phyloP scores from a whole-genome alignment of 495 filamentous ascomycete species.

The Usnea hakonensis region DNA sequence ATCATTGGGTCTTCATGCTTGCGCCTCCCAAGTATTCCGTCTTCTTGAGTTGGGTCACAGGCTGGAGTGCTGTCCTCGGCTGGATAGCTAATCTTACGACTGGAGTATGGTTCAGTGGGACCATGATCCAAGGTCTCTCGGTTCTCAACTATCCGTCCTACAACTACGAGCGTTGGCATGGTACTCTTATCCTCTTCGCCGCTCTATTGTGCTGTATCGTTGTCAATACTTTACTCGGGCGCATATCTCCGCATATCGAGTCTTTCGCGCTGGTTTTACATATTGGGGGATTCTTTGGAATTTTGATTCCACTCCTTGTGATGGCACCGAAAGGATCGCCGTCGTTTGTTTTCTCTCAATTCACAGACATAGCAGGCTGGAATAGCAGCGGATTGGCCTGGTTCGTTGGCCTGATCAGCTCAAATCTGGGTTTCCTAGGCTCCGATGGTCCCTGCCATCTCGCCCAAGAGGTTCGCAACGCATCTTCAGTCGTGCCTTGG shows the following conservation, averaged over 20 bases:
- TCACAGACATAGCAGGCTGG: conserved; percentile 35
- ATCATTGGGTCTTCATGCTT: conserved; percentile 30
- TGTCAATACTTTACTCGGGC: conserved; percentile 37
- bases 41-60: background rate
- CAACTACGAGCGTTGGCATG: conserved; percentile 37
- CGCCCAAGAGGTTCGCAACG: conserved; percentile 35
- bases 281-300: conserved; percentile 39
- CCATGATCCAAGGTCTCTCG: conserved; percentile 37
- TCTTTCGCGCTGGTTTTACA: conserved; percentile 40
- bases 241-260: conserved; percentile 39
- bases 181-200: conserved; percentile 40
- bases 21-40: conserved; percentile 13
- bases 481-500: conserved; percentile 30
- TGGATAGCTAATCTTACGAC: background rate
- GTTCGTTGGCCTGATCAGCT: conserved; percentile 34
- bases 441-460: conserved; percentile 26
- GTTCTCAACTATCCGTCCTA: conserved; percentile 38
- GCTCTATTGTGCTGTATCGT: conserved; percentile 12
- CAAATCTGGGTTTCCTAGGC: conserved; percentile 28
- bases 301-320: conserved; percentile 36
- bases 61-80: background rate
- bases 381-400: conserved; percentile 34
- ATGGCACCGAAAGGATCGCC: conserved; percentile 36
- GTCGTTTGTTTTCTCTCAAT: conserved; percentile 37
- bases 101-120: background rate